Conservation (phyloP, 768 basidiomycete genomes). For the Rhodotorula diobovata region DNA sequence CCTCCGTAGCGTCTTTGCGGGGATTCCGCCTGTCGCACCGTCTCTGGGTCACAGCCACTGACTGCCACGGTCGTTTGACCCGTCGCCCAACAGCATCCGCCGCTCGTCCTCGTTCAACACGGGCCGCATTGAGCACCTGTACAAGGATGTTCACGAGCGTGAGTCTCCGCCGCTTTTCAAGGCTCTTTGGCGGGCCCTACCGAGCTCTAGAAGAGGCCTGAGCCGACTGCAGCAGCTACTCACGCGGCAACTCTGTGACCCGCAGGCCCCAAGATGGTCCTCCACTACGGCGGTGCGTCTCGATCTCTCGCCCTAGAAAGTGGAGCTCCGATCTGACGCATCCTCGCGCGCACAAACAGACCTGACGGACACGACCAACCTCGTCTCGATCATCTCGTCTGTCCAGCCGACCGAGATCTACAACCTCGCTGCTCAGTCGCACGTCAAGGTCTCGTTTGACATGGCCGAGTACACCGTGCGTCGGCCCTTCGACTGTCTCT, state of each 20-base stretch:
- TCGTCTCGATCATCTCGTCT: constrained; percentile 91
- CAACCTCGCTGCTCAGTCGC: constrained; percentile 95
- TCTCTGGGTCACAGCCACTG: background rate
- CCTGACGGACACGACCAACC: constrained; percentile 90
- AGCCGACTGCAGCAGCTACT: no score
- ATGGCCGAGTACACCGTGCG: constrained; percentile 90
- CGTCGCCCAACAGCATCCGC: constrained; percentile 66
- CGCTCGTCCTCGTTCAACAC: constrained; percentile 98
- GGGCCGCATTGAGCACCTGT: constrained; percentile 85
- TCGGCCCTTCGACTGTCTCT: background rate
- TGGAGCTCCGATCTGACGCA: no score
- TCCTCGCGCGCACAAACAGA: constrained; percentile 51
- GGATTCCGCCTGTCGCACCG: no score
- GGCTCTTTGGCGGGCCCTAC: no score
- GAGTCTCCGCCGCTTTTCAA: no score
- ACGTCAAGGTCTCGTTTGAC: constrained; percentile 99
- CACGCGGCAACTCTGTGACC: background rate
- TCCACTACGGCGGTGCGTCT: constrained; percentile 45
- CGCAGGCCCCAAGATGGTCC: constrained; percentile 46
- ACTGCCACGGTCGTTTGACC: no score
- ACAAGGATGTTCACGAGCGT: constrained; percentile 89
- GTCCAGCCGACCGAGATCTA: constrained; percentile 95
- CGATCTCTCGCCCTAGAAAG: background rate
- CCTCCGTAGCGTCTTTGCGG: no score
- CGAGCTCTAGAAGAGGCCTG: no score